Base-by-base conservation (phyloP, 192 early-diverging fungal genomes). In the Umbelopsis sp. region DNA sequence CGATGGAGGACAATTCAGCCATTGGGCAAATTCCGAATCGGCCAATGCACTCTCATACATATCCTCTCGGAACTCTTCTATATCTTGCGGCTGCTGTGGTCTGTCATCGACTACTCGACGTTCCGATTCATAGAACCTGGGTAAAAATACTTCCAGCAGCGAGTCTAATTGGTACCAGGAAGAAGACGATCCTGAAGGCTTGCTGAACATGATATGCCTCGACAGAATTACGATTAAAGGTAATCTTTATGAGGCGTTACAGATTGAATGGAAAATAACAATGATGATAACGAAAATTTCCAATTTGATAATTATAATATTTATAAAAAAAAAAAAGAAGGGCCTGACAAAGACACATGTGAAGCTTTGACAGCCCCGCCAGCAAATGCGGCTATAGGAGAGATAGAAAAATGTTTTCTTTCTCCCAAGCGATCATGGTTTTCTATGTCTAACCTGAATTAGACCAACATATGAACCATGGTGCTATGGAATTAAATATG, bases 11-110 rank as follows among this genome's bases (percentile, higher is more conserved):
- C 20, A 29, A 62, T 62, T 62, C 56, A 62, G n/a, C 56, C 56
- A 62, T 17, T 62, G 56, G 6, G 56, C 56, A 62, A 62, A 62
- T n/a, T 62, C 56, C 29, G 56, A 62, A 62, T 62, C 31, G 29
- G 56, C 56, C 31, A 62, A 32, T 32, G 56, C 56, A 20, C 16
- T 34, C 20, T 62, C 56, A 32, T 62, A 62, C 56, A 62, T 62
- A 20, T 62, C 56, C 26, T 62, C 56, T 12, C 56, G 9, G 1
- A 34, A 34, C 11, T 62, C 56, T 3, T 62, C 56, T 7, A 62
- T 29, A 20, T 62, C 56, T 20, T 62, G 56, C 11, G 38, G 38
- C 12, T 62, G 29, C 2, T 62, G 56, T 14, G 24, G 29, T 11
- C 32, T 32, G 31, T 34, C 17, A 20, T 62, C 56, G 2, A 62